Percentiles rank a stretch among this genome's conserved stretches.
phyloP scores from a whole-genome alignment of 306 rosid species.

The Pterocarpus santalinus region DNA sequence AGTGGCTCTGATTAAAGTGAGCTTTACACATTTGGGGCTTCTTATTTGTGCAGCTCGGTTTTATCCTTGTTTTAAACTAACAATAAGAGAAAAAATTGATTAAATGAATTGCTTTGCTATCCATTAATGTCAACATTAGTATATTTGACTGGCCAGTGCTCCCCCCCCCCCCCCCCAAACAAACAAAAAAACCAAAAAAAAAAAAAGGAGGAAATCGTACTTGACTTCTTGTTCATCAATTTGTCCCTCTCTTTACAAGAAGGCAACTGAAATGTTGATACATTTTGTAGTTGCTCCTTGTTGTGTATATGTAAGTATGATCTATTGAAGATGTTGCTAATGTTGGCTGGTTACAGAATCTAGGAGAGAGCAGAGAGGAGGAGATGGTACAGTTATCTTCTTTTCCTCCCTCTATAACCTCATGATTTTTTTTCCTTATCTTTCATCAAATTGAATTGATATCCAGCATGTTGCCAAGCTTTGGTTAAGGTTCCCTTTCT shows the following conservation, averaged over 20 bases:
- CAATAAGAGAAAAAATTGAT: background rate
- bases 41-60: constrained; percentile 28
- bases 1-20: constrained; percentile 23
- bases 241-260: constrained; percentile 12
- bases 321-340: constrained; percentile 27
- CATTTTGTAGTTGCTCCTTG: background rate
- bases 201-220: no score
- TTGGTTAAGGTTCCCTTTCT: background rate
- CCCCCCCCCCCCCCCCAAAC: background rate
- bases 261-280: constrained; percentile 30
- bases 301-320: constrained; percentile 3
- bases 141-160: constrained; percentile 23
- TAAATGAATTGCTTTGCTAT: background rate
- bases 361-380: background rate
- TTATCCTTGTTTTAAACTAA: constrained; percentile 18
- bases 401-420: background rate
- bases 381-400: background rate
- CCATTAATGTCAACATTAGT: constrained; percentile 25
- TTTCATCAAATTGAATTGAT: constrained; percentile 2
- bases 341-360: constrained; percentile 8
- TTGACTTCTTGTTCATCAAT: constrained; percentile 20
- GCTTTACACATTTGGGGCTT: no score
- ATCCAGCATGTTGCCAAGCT: background rate
- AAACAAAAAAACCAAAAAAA: no score
- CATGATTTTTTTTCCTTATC: no score